A percentile compares a stretch with the other conserved stretches of the same genome.
These are phyloP conservation scores for Venturia pyrina DNA, from an alignment of 2,329 filamentous ascomycete species.

Conservation along the genomic window DNA sequence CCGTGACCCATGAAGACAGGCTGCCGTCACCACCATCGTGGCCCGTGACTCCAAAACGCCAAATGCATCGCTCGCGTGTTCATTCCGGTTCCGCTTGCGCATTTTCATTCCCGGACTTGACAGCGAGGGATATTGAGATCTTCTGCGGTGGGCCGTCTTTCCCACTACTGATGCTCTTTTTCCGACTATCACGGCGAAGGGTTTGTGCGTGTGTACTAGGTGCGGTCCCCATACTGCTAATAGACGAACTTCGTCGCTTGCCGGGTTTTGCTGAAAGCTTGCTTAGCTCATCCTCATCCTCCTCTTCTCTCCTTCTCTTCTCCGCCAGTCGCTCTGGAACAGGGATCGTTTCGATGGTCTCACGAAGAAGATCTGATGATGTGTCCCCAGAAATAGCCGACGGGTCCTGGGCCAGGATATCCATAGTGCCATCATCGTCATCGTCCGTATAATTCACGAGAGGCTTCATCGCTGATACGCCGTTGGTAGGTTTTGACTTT, in stretches of 20 bases:
- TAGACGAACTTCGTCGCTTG: slow-evolving; percentile 34
- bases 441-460: slow-evolving; percentile 91
- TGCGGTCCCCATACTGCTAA: slow-evolving; percentile 20
- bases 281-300: slow-evolving; percentile 85
- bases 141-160: slow-evolving; percentile 35
- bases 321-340: slow-evolving; percentile 74
- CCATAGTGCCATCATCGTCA: slow-evolving; percentile 62
- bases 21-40: not conserved
- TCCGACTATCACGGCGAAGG: slow-evolving; percentile 26
- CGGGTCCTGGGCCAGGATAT: slow-evolving; percentile 23
- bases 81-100: slow-evolving; percentile 10
- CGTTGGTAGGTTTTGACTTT: slow-evolving; percentile 37
- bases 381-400: not conserved
- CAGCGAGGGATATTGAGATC: slow-evolving; percentile 29
- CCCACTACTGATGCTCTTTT: slow-evolving; percentile 30
- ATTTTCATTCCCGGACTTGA: slow-evolving; percentile 25
- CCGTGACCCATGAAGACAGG: slow-evolving; percentile 1
- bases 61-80: not conserved
- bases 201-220: slow-evolving; percentile 15
- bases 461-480: slow-evolving; percentile 51
- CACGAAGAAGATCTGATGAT: slow-evolving; percentile 15
- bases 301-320: slow-evolving; percentile 84
- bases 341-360: slow-evolving; percentile 19
- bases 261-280: slow-evolving; percentile 53
- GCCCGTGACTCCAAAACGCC: not conserved